Evolutionary conservation across 805 yeast species (phyloP).

Genomic region (Kluyveromyces dobzhanskii): DNA sequence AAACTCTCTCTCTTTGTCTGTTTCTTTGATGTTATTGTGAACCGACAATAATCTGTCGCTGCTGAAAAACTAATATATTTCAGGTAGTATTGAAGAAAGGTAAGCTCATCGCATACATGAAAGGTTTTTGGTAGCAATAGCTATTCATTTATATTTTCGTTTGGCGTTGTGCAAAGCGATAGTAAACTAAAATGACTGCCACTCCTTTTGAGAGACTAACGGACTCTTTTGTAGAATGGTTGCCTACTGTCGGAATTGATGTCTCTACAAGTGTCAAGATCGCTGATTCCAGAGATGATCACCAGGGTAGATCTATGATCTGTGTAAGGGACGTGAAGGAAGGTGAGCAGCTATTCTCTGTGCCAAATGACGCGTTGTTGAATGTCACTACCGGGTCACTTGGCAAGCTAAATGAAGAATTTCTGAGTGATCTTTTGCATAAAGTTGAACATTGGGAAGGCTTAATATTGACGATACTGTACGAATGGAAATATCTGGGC

Average conservation of each 20-base stretch:
- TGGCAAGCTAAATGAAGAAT: constrained; percentile 25
- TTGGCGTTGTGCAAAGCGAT: background rate
- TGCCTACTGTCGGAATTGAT: constrained; percentile 24
- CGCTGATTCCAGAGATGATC: constrained; percentile 45
- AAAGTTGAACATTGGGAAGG: constrained; percentile 64
- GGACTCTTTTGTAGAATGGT: constrained; percentile 37
- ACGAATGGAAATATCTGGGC: constrained; percentile 43
- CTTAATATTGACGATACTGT: constrained; percentile 57
- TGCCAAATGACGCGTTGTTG: constrained; percentile 54
- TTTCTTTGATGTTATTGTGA: no score
- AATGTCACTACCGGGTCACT: constrained; percentile 52
- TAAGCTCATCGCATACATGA: no score
- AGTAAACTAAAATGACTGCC: background rate
- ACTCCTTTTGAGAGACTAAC: constrained; percentile 29
- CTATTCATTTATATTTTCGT: background rate
- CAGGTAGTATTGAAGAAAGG: no score
- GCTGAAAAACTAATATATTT: no score
- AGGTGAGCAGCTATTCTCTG: constrained; percentile 59
- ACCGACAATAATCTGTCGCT: no score
- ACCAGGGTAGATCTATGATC: constrained; percentile 73
- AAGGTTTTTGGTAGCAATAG: no score
- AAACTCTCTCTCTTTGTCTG: no score
- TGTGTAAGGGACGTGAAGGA: constrained; percentile 52
- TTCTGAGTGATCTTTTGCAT: constrained; percentile 30
- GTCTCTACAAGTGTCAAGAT: constrained; percentile 51